phyloP scores from a whole-genome alignment of 2,329 filamentous ascomycete genomes.

The Penicillium sp. region DNA sequence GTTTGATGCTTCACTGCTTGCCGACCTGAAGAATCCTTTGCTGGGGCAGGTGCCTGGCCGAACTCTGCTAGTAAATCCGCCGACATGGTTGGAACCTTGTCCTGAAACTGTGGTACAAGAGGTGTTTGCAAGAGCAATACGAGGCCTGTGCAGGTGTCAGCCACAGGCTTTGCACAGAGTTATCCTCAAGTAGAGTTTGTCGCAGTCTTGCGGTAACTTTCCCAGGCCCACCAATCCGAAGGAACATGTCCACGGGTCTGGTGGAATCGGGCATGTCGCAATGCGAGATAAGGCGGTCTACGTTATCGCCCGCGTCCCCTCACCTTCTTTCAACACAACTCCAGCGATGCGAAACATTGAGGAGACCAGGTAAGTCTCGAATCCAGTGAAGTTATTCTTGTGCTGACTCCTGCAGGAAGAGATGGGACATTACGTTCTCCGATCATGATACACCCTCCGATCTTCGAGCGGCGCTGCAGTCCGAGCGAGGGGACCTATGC shows the following conservation, averaged over 20 bases:
- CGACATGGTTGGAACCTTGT: slow-evolving; percentile 45
- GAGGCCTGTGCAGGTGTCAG: background rate
- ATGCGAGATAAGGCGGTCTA: slow-evolving; percentile 27
- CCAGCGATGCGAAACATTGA: slow-evolving; percentile 55
- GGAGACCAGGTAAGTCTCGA: slow-evolving; percentile 52
- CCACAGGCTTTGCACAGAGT: background rate
- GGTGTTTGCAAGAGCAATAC: background rate
- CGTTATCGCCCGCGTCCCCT: slow-evolving; percentile 24
- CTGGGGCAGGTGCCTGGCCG: slow-evolving; percentile 29
- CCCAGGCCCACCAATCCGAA: background rate
- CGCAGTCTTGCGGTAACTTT: background rate
- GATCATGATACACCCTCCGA: slow-evolving; percentile 59
- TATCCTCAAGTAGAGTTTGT: background rate
- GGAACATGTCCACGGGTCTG: background rate
- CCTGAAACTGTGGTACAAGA: slow-evolving; percentile 5
- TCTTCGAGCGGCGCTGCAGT: slow-evolving; percentile 65
- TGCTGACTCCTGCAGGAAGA: slow-evolving; percentile 51
- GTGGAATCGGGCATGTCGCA: slow-evolving; percentile 12
- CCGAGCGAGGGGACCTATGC: slow-evolving; percentile 63
- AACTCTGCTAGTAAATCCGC: slow-evolving; percentile 58
- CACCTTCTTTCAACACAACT: slow-evolving; percentile 14
- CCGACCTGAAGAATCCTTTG: slow-evolving; percentile 14
- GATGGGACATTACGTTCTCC: slow-evolving; percentile 67
- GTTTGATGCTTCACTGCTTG: slow-evolving; percentile 12
- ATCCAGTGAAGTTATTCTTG: background rate